Evolutionary conservation across 2,329 filamentous ascomycete genomes (phyloP), one percentile per base, ranked within the genome.

Genomic region (Alternaria incomplexa): DNA sequence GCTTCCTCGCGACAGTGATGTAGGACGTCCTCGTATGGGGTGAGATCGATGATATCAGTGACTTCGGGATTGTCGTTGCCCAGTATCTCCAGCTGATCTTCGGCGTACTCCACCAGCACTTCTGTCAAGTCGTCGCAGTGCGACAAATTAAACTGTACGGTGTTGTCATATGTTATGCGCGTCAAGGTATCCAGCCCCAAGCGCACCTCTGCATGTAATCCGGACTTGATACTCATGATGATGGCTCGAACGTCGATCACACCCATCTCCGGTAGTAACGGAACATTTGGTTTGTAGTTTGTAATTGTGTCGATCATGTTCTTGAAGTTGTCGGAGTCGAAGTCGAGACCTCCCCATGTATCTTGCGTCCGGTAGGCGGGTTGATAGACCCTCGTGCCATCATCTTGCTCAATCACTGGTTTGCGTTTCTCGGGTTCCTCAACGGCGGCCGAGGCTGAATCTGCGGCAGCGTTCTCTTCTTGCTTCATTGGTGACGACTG

Each of bases 181-280:
- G 89, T 89, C 36, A 99, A 83, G 0, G 91, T 93, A 78, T 98
- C 96, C 47, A 99, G 83, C 3, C 95, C 95, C 65, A 97, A 82
- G 10, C 95, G 89, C n/a, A 97, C 90, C 81, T 99, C 96, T 6
- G 89, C 90, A 71, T 93, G 90, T 46, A 98, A 91, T 1, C 95
- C 95, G 58, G 92, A 96, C 76, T 97, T 93, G 40, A 99, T 83
- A 73, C 93, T 93, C 83, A 93, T 91, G 1, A 91, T 97, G 44
- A 99, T 85, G 20, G 95, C 93, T 69, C 94, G 91, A 26, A 98
- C 90, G 74, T 99, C 95, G 66, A 98, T 92, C 20, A 93, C 87
- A 9, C 95, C 96, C 56, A 98, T 85, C 71, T 98, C 94, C 22
- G 86, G 83, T 17, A 93, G 85, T 3, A 85, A 83, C 0, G 96